Conservation (phyloP, 1,284 basidiomycete genomes). For the Leccinum fuscescens region DNA sequence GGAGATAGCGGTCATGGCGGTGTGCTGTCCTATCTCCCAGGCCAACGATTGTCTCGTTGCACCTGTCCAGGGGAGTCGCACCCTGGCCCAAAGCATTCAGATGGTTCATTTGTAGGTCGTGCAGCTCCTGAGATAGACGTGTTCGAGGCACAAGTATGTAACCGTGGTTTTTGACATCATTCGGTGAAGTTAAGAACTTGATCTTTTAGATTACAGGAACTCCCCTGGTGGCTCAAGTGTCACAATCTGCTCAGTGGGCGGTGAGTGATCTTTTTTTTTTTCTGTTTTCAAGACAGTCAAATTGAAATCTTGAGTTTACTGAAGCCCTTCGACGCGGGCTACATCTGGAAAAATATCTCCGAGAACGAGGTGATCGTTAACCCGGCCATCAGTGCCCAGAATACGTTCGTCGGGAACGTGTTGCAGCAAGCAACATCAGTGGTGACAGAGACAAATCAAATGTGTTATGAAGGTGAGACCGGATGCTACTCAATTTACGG, state of each 20-base stretch:
- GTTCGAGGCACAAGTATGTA: constrained; percentile 39
- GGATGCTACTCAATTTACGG: constrained; percentile 51
- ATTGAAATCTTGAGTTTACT: constrained; percentile 9
- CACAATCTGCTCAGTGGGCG: constrained; percentile 67
- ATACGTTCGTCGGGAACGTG: constrained; percentile 54
- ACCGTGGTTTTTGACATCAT: background rate
- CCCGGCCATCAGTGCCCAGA: constrained; percentile 45
- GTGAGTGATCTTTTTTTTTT: constrained; percentile 38
- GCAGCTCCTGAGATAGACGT: constrained; percentile 54
- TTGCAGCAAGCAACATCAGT: constrained; percentile 64
- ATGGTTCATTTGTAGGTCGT: constrained; percentile 57
- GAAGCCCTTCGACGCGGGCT: constrained; percentile 47
- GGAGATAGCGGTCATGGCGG: constrained; percentile 37
- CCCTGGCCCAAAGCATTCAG: constrained; percentile 55
- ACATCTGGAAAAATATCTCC: constrained; percentile 46
- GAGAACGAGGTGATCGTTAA: constrained; percentile 45
- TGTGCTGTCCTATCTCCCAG: constrained; percentile 50
- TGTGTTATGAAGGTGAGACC: constrained; percentile 47
- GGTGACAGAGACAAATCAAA: constrained; percentile 48
- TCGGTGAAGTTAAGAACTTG: constrained; percentile 3
- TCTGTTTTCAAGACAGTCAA: background rate
- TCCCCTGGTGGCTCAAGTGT: constrained; percentile 50
- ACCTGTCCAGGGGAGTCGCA: constrained; percentile 56
- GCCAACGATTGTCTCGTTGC: constrained; percentile 51
- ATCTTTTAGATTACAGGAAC: constrained; percentile 40